Base-by-base conservation (phyloP, 179 eudicot species). In the Amaranthus tricolor region DNA sequence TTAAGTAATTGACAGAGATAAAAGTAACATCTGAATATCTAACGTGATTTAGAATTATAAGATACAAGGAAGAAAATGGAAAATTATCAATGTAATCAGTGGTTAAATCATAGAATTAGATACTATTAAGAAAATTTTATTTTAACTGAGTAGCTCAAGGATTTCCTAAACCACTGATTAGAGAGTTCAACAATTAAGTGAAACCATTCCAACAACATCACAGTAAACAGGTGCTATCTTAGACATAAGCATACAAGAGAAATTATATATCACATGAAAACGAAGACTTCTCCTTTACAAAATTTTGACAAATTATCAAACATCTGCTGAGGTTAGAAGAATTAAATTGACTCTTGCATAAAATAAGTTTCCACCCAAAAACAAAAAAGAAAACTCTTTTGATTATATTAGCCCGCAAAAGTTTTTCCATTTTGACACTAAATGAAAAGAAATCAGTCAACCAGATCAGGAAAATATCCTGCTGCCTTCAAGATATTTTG, bases 321-420 rank as follows among this genome's bases (percentile, higher is more conserved):
- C 49, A 8, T 24, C 45, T 15, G 43, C 15, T 54, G 16, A 55
- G 9, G 9, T 43, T 56, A 44, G 4, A 14, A 43, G 50, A 71
- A 66, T 24, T 55, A 51, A 62, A 40, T 19, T 62, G 54, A 69
- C 47, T 51, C 61, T n/a, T n/a, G n/a, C n/a, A n/a, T n/a, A n/a
- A n/a, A n/a, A n/a, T 31, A 40, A 12, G 0, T 0, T 62, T 40
- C 48, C 43, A 13, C 15, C 67, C 67, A 43, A n/a, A n/a, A n/a
- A n/a, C 67, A 13, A 40, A 13, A 14, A 15, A 5, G 5, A 31
- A 14, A 47, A 7, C 59, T 55, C 17, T 55, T 5, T 6, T 55
- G 13, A 55, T 55, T 60, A 43, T 20, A 2, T 24, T 21, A 0
- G 15, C n/a, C 66, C 17, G 9, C 66, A 62, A 31, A 24, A 24